phyloP scores from a whole-genome alignment of 2,329 filamentous ascomycete species.

The Beauveria scarabaeidicola region DNA sequence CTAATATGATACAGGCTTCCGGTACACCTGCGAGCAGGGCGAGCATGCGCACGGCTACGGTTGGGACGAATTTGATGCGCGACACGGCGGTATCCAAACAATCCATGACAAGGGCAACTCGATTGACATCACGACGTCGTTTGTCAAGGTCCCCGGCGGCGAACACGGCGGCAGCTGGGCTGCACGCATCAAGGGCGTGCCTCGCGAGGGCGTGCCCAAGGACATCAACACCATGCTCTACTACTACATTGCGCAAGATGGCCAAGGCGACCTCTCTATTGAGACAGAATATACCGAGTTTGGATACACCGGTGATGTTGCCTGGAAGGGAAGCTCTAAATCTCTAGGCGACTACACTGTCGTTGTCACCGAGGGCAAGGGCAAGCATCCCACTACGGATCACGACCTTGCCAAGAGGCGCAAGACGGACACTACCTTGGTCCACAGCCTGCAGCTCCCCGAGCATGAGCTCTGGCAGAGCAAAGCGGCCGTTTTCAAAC shows the following conservation, averaged over 20 bases:
- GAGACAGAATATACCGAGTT: constrained; percentile 40
- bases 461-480: constrained; percentile 73
- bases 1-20: constrained; percentile 51
- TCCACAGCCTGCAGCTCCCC: constrained; percentile 60
- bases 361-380: constrained; percentile 61
- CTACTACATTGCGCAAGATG: constrained; percentile 78
- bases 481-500: constrained; percentile 54
- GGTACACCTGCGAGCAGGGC: constrained; percentile 93
- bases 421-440: constrained; percentile 66
- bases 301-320: constrained; percentile 53
- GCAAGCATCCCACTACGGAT: constrained; percentile 51
- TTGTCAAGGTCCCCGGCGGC: constrained; percentile 86
- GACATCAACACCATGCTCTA: constrained; percentile 68
- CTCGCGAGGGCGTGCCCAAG: constrained; percentile 57
- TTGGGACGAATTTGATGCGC: constrained; percentile 93
- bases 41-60: constrained; percentile 92
- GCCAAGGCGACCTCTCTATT: constrained; percentile 55
- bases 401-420: constrained; percentile 62
- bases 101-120: constrained; percentile 85
- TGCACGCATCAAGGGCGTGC: constrained; percentile 73
- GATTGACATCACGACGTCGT: constrained; percentile 85
- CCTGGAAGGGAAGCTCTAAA: constrained; percentile 59
- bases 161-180: constrained; percentile 86
- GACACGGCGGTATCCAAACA: constrained; percentile 77
- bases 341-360: constrained; percentile 75